Evolutionary conservation across 2,329 filamentous ascomycete genomes (phyloP), one percentile per base, ranked within the genome.

Genomic region (Metarhizium sp.): DNA sequence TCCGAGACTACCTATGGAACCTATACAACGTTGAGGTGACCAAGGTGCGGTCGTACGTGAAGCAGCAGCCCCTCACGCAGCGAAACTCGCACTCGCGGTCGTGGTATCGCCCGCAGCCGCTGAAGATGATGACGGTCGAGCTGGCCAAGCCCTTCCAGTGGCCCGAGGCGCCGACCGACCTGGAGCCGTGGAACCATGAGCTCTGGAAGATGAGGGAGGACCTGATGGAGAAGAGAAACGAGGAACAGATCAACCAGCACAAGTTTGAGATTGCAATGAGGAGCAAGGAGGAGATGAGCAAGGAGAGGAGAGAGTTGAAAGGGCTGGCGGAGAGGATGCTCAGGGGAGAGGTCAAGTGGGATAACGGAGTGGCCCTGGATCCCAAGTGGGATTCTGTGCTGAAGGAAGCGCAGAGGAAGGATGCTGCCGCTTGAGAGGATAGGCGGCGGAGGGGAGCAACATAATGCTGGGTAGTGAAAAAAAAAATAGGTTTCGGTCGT

Each of bases 121-220:
- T 85, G 66, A 99, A 99, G 81, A 88, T 86, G 71, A 99, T 99
- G 94, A 95, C 88, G 46, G 90, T 95, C 48, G 89, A 96, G 77
- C 81, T 99, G 75, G 82, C 80, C 59, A 76, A 86, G 75, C 90
- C 92, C 4, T 99, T 99, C 75, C 84, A 88, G 55, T 97, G 90
- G 87, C 94, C 94, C 1, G 79, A 84, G 60, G 71, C 76, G 61
- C 88, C 90, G 4, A 71, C 77, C 60, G 79, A 87, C 67, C 75
- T 81, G 59, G 69, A 77, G 56, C 72, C 76, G 68, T 91, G 86
- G 85, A 85, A 85, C 69, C 76, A 84, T 61, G 71, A 78, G n/a
- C 72, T 82, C 54, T 82, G 75, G 69, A 74, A 78, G 65, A 74
- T 76, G 63, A 74, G 80, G 32, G 71, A 78, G 56, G 70, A 80